phyloP scores from a whole-genome alignment of 202 grass and related monocot genomes.

The Setaria italica region DNA sequence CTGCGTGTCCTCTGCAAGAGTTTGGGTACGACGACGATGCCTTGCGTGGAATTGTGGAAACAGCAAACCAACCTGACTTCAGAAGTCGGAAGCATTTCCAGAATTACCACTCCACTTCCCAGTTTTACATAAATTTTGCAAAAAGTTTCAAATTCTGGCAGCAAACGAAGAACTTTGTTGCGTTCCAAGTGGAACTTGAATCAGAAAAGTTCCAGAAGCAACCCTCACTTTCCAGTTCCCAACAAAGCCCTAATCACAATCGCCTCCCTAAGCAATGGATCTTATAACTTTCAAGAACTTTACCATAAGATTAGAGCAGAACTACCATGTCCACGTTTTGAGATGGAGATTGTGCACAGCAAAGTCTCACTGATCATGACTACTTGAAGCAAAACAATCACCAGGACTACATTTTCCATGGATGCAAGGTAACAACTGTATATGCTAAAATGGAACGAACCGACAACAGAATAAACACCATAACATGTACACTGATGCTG shows the following conservation, averaged over 20 bases:
- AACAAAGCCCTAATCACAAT: not conserved
- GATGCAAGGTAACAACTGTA: not conserved
- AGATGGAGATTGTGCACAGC: no score
- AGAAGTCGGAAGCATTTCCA: not conserved
- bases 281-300: not conserved
- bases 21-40: not conserved
- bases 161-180: not conserved
- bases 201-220: not conserved
- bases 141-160: not conserved
- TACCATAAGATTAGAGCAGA: not conserved
- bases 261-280: not conserved
- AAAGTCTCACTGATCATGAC: not conserved
- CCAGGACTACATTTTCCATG: conserved; percentile 3
- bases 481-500: conserved; percentile 50
- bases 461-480: conserved; percentile 31
- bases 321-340: not conserved
- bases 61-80: not conserved
- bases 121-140: not conserved
- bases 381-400: not conserved
- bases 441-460: conserved; percentile 20
- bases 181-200: not conserved
- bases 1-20: not conserved
- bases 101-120: not conserved
- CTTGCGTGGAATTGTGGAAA: not conserved
- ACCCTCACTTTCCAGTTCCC: not conserved